Conservation (phyloP, 208 protist species). For the Trypanosomatidae sp. region DNA sequence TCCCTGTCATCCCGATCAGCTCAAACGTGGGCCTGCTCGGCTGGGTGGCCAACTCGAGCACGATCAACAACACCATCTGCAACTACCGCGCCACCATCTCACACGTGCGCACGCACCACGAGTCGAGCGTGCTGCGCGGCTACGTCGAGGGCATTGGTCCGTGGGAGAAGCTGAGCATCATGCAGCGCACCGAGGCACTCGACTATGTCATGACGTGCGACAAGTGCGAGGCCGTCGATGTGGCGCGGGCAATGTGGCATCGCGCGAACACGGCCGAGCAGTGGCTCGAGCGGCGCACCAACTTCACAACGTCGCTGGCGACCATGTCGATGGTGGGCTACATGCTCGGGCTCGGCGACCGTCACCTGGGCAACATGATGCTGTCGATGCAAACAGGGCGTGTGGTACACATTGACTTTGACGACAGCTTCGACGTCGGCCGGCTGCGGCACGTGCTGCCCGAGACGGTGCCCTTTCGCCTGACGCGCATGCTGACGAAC, state of each 20-base stretch:
- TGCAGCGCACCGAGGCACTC: slow-evolving; percentile 94
- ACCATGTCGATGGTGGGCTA: slow-evolving; percentile 99
- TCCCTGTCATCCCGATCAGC: slow-evolving; percentile 98
- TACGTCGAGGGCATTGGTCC: slow-evolving; percentile 87
- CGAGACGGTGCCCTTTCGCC: slow-evolving; percentile 99
- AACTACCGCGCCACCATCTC: slow-evolving; percentile 93
- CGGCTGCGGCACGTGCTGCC: slow-evolving; percentile 97
- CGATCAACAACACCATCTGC: slow-evolving; percentile 97
- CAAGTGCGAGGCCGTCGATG: slow-evolving; percentile 74
- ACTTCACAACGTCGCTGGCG: slow-evolving; percentile 97
- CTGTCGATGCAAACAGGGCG: slow-evolving; percentile 96
- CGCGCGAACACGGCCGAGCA: slow-evolving; percentile 94
- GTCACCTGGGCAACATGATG: slow-evolving; percentile 99
- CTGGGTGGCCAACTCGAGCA: slow-evolving; percentile 98
- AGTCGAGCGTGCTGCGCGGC: slow-evolving; percentile 52
- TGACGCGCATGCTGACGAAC: slow-evolving; percentile 99
- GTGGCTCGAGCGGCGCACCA: slow-evolving; percentile 97
- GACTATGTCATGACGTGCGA: slow-evolving; percentile 97
- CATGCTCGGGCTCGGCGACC: slow-evolving; percentile 98
- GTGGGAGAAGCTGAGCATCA: slow-evolving; percentile 84
- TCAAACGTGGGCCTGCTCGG: slow-evolving; percentile 98
- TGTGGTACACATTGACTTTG: slow-evolving; percentile 99
- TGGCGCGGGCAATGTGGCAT: slow-evolving; percentile 93
- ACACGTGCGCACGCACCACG: slow-evolving; percentile 75
- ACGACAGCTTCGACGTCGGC: slow-evolving; percentile 99